Evolutionary conservation across 2,329 filamentous ascomycete genomes (phyloP).

Genomic region (Lachnellula suecica): DNA sequence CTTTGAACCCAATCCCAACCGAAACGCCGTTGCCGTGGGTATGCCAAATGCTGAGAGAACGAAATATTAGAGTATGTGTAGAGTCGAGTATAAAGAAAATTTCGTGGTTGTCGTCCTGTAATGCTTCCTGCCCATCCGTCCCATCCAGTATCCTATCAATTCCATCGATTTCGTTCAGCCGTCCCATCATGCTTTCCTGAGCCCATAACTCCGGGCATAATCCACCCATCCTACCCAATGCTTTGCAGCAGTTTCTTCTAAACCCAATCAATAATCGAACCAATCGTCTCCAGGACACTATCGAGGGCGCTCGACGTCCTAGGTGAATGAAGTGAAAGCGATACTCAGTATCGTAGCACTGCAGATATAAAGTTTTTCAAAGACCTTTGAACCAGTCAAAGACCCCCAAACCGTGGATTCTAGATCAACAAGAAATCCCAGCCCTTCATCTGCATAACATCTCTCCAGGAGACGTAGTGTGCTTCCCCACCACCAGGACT

Average conservation of each 20-base stretch:
- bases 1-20: conserved; percentile 10
- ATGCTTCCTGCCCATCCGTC: conserved; percentile 4
- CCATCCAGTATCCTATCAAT: conserved; percentile 3
- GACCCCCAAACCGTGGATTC: conserved; percentile 10
- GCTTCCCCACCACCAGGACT: conserved; percentile 36
- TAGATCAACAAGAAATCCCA: conserved; percentile 94
- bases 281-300: conserved; percentile 17
- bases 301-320: conserved; percentile 20
- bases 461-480: conserved; percentile 87
- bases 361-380: conserved; percentile 18
- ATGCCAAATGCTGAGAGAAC: conserved; percentile 14
- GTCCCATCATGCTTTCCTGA: conserved; percentile 11
- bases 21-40: conserved; percentile 27
- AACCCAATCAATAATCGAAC: conserved; percentile 10
- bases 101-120: conserved; percentile 11
- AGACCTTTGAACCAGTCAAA: conserved; percentile 21
- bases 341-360: conserved; percentile 19
- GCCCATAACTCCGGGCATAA: conserved; percentile 9
- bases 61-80: conserved; percentile 11
- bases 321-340: conserved; percentile 17
- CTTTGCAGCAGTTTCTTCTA: conserved; percentile 13
- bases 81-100: conserved; percentile 6
- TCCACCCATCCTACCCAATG: conserved; percentile 12
- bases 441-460: conserved; percentile 85
- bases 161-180: background rate